phyloP scores from a whole-genome alignment of 208 protist species.

The Blechomonas ayalai region DNA sequence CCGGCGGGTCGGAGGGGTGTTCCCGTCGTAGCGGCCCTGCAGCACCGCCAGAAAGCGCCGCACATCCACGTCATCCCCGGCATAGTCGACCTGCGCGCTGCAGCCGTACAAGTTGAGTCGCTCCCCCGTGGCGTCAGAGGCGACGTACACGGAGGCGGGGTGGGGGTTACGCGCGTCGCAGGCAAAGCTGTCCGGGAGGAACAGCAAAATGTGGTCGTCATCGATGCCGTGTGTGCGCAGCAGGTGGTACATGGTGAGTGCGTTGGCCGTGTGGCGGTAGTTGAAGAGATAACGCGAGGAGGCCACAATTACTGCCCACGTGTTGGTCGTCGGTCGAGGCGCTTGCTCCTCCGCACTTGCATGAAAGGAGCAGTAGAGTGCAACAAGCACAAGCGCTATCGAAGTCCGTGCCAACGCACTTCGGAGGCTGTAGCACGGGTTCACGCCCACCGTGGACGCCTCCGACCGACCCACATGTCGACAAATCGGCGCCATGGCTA shows the following conservation, averaged over 20 bases:
- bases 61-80: slow-evolving; percentile 95
- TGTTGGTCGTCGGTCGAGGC: no score
- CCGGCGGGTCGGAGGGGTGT: slow-evolving; percentile 88
- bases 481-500: no score
- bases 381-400: background rate
- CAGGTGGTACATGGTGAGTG: slow-evolving; percentile 93
- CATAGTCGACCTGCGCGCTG: slow-evolving; percentile 95
- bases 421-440: no score
- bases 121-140: background rate
- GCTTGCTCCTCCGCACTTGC: background rate
- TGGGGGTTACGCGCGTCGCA: slow-evolving; percentile 97
- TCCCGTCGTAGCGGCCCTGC: slow-evolving; percentile 90
- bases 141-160: slow-evolving; percentile 17
- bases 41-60: slow-evolving; percentile 93
- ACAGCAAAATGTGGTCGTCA: slow-evolving; percentile 93
- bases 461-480: no score
- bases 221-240: slow-evolving; percentile 94
- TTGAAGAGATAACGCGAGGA: slow-evolving; percentile 98
- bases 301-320: slow-evolving; percentile 94
- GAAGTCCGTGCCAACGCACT: no score
- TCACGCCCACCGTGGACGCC: no score
- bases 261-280: slow-evolving; percentile 96
- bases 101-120: slow-evolving; percentile 82
- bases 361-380: slow-evolving; percentile 6
- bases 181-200: slow-evolving; percentile 97